Base-by-base conservation (phyloP, 1,139 yeast species). In the Diutina neorugosa region DNA sequence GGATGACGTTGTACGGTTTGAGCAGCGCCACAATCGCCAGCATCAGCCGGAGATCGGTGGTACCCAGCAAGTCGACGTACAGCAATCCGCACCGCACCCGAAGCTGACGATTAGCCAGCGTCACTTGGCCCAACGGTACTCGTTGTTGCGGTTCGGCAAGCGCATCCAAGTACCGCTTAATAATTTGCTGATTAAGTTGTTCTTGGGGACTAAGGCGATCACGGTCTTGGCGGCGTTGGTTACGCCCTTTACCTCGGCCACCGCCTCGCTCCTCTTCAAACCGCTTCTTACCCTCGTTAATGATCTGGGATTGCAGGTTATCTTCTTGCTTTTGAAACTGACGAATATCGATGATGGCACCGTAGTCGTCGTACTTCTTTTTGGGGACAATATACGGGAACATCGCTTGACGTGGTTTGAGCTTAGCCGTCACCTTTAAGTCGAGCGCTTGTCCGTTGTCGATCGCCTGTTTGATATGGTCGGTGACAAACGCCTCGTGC, bases 21-120 rank as follows among this genome's bases (percentile, higher is more conserved):
- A 93, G 70, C 1, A 86, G 77, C 37, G 94, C 88, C 49, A 89
- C 76, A 56, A 91, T 87, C 67, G 88, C 82, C 54, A 84, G 77
- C 56, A 90, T 69, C 0, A 98, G 91, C 57, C 97, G 76, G 56
- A 85, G 73, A 63, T 93, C 98, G 2, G 90, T 94, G 21, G 86
- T 68, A 14, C 97, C 96, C 16, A 91, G 81, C 57, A 91, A 74
- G 64, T 93, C 98, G 54, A 93, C 80, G 64, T 74, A 90, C 7
- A 89, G 79, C 20, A 91, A 69, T 0, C 84, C 84, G 66, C 97
- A 90, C 56, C 84, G 71, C 4, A 88, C 69, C 14, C 69, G 71
- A 20, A 85, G 65, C 25, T 74, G 72, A 4, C 69, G 50, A 64
- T 19, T 19, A 20, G 37, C 53, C 16, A 51, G 51, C 8, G 53